Conservation (phyloP, 345 rosid genomes). For the Citropsis articulata region DNA sequence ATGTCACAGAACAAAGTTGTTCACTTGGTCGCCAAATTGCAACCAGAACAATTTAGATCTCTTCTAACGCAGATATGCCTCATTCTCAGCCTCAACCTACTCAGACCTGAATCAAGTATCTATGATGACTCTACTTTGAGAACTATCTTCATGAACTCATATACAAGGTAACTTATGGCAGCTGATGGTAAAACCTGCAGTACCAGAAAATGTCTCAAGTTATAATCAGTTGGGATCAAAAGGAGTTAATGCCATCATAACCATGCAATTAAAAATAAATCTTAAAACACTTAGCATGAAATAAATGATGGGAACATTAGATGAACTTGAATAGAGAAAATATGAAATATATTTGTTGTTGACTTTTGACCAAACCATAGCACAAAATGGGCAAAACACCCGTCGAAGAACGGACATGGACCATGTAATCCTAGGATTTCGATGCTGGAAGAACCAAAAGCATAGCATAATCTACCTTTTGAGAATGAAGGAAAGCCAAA, state of each 20-base stretch:
- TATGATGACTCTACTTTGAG: slow-evolving; percentile 68
- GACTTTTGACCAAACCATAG: neutral
- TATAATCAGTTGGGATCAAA: neutral
- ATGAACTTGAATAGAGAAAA: neutral
- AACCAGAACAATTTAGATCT: neutral
- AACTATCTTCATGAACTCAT: slow-evolving; percentile 87
- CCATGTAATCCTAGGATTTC: neutral
- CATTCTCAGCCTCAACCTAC: neutral
- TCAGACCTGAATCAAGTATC: slow-evolving; percentile 1
- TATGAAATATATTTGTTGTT: neutral
- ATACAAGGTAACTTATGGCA: slow-evolving; percentile 80
- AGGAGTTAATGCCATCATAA: neutral
- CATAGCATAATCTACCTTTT: neutral
- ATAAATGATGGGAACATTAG: neutral
- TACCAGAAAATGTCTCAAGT: slow-evolving; percentile 2
- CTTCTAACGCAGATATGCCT: neutral
- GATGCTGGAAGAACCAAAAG: neutral
- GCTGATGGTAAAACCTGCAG: slow-evolving; percentile 90
- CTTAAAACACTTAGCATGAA: neutral
- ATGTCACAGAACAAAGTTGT: neutral
- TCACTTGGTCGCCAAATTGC: neutral
- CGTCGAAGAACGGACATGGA: neutral
- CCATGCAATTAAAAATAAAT: neutral
- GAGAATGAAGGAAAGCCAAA: neutral
- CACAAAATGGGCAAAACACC: neutral